phyloP scores from a whole-genome alignment of 345 rosid species.

The Eucalyptus regnans region DNA sequence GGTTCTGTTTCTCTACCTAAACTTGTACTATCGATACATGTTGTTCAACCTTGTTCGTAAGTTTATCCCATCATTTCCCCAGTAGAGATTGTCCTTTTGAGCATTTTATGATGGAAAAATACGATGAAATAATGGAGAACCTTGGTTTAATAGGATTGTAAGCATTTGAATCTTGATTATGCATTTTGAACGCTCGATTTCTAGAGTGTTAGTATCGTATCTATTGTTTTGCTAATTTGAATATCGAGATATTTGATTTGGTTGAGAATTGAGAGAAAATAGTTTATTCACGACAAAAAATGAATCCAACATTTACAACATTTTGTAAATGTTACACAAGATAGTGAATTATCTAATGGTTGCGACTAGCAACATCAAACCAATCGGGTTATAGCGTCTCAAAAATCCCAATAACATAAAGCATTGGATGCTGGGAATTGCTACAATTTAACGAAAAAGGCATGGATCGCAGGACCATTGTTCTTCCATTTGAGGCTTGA shows the following conservation, averaged over 20 bases:
- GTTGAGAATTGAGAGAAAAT: not conserved
- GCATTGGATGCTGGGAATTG: too few relatives aligned
- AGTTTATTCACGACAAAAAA: too few relatives aligned
- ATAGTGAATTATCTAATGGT: not conserved
- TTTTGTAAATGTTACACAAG: not conserved
- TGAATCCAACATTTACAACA: not conserved
- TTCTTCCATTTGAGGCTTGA: not conserved
- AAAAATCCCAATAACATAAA: too few relatives aligned
- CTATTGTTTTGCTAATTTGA: not conserved
- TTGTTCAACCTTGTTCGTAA: not conserved
- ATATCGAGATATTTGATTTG: not conserved
- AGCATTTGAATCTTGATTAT: not conserved
- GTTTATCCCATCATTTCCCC: not conserved
- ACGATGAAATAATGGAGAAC: not conserved
- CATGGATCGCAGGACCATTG: not conserved
- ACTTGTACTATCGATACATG: not conserved
- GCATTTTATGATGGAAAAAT: not conserved
- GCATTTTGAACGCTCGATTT: not conserved
- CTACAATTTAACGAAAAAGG: not conserved
- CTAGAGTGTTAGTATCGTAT: not conserved
- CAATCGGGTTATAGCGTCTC: not conserved
- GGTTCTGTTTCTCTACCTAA: not conserved
- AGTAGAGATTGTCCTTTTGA: too few relatives aligned
- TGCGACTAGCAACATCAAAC: not conserved
- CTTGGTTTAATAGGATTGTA: not conserved